Conservation (phyloP, 257 asterid genomes). For the Handroanthus guayacan region DNA sequence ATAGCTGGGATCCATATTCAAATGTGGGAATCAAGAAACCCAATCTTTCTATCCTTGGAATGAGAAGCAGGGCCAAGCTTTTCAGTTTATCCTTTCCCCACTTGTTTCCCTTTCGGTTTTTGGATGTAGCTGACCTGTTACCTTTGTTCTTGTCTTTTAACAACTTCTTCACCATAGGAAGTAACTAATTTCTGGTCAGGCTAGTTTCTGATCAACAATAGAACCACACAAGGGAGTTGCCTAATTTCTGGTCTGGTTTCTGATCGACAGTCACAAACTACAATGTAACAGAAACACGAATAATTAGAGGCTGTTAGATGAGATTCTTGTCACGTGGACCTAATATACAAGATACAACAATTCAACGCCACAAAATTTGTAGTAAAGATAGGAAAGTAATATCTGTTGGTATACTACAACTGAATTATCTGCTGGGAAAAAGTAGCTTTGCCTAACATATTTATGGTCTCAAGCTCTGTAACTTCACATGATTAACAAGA, state of each 20-base stretch:
- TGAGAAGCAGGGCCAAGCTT: conserved; percentile 26
- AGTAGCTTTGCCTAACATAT: not conserved
- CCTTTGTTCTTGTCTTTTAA: not conserved
- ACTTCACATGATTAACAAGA: not conserved
- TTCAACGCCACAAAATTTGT: too few relatives aligned
- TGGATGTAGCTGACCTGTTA: not conserved
- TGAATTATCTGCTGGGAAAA: not conserved
- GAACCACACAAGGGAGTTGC: not conserved
- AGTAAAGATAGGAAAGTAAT: too few relatives aligned
- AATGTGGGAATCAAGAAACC: conserved; percentile 42
- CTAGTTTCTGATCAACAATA: not conserved
- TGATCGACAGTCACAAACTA: not conserved
- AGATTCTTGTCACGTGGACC: too few relatives aligned
- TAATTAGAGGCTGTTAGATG: not conserved
- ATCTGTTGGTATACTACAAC: not conserved
- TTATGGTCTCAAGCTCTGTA: not conserved
- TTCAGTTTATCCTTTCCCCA: conserved; percentile 11
- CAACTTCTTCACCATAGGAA: conserved; percentile 2
- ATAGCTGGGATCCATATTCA: conserved; percentile 32
- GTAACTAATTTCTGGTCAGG: not conserved
- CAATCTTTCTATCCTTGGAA: conserved; percentile 25
- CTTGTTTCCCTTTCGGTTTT: conserved; percentile 35
- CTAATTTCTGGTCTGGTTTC: conserved; percentile 9
- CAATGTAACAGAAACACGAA: not conserved
- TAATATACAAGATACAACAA: not conserved